Percentiles rank a stretch among this genome's conserved stretches.
phyloP scores from a whole-genome alignment of 805 yeast genomes.

The Zygosaccharomyces gambellarensis region DNA sequence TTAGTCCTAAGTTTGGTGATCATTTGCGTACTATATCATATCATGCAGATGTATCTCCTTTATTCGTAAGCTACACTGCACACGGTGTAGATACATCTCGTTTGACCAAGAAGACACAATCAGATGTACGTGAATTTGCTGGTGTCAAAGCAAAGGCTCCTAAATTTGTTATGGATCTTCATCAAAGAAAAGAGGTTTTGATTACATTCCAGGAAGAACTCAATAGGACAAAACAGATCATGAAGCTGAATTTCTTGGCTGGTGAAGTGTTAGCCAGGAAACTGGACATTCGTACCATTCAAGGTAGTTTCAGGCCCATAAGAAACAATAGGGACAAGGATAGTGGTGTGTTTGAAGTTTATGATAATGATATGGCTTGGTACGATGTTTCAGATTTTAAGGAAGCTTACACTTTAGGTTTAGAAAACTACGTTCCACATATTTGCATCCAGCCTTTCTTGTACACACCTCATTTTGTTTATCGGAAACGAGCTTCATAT shows the following conservation, averaged over 20 bases:
- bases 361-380: slow-evolving; percentile 58
- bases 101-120: slow-evolving; percentile 13
- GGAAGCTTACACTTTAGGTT: slow-evolving; percentile 47
- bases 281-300: slow-evolving; percentile 57
- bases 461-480: slow-evolving; percentile 64
- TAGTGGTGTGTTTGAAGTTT: slow-evolving; percentile 33
- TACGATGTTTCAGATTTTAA: slow-evolving; percentile 56
- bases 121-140: slow-evolving; percentile 42
- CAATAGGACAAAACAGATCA: slow-evolving; percentile 41
- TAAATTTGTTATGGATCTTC: slow-evolving; percentile 57
- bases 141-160: slow-evolving; percentile 67
- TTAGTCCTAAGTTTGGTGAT: slow-evolving; percentile 65
- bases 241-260: slow-evolving; percentile 56
- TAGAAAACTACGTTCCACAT: slow-evolving; percentile 36
- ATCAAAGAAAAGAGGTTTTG: slow-evolving; percentile 51
- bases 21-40: slow-evolving; percentile 77
- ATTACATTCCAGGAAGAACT: slow-evolving; percentile 44
- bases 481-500: slow-evolving; percentile 57
- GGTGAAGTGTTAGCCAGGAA: slow-evolving; percentile 57
- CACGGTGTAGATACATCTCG: slow-evolving; percentile 38
- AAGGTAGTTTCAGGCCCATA: slow-evolving; percentile 40
- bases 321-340: slow-evolving; percentile 17
- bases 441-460: slow-evolving; percentile 58
- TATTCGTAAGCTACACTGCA: slow-evolving; percentile 70
- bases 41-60: slow-evolving; percentile 63